These are phyloP conservation scores for Sclerotinia trifoliorum DNA, from an alignment of 2,329 filamentous ascomycete genomes.

Conservation along the genomic window DNA sequence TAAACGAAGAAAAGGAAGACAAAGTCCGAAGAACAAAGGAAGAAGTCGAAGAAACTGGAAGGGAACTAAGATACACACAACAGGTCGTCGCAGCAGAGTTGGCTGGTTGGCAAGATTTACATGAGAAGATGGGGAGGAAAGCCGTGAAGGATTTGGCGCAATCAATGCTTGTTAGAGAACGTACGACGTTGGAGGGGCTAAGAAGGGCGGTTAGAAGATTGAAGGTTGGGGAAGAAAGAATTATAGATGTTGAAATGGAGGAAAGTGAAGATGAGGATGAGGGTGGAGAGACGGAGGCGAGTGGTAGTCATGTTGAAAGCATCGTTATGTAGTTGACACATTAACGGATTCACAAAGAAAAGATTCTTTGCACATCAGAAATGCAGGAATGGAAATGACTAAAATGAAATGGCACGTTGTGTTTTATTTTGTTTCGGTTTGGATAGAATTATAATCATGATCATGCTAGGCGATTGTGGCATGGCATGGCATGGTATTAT, in stretches of 20 bases:
- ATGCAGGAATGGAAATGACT: not conserved
- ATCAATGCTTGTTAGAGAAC: slow-evolving; percentile 77
- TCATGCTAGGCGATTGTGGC: not conserved
- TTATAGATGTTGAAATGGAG: not conserved
- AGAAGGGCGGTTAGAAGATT: slow-evolving; percentile 66
- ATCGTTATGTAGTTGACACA: slow-evolving; percentile 12
- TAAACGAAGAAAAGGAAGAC: slow-evolving; percentile 81
- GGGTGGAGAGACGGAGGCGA: not conserved
- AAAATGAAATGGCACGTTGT: not conserved
- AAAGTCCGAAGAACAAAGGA: slow-evolving; percentile 68
- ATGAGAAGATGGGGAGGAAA: slow-evolving; percentile 71
- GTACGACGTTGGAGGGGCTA: slow-evolving; percentile 76
- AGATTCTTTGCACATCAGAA: not conserved
- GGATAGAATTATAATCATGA: slow-evolving; percentile 3
- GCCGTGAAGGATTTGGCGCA: slow-evolving; percentile 75
- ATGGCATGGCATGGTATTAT: slow-evolving; percentile 1
- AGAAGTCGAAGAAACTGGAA: slow-evolving; percentile 72
- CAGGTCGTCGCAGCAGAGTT: slow-evolving; percentile 89
- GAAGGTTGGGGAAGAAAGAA: slow-evolving; percentile 21
- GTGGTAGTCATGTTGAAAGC: slow-evolving; percentile 10
- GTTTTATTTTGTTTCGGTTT: slow-evolving; percentile 14
- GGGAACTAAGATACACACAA: slow-evolving; percentile 86
- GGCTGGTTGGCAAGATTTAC: slow-evolving; percentile 89
- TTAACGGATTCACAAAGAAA: not conserved
- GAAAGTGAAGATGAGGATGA: not conserved